Base-by-base conservation (phyloP, 371 early-diverging fungal species). In the Mucor lusitanicus region DNA sequence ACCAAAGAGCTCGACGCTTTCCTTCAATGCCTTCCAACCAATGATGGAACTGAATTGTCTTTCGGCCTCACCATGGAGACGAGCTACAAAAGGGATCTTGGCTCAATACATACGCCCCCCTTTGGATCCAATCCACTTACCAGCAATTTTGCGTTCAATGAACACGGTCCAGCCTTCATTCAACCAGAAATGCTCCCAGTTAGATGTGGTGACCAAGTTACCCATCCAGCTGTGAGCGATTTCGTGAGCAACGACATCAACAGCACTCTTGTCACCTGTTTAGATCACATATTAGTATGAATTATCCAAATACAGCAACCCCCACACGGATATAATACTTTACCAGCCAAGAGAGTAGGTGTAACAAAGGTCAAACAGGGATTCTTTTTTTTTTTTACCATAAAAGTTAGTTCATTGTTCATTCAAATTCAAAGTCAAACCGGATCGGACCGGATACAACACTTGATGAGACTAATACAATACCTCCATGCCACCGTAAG, bases 201-300 rank as follows among this genome's bases (percentile, higher is more conserved):
- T 93, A 54, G 84, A 77, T 33, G 92, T 91, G 5, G 98, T 97
- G 37, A 97, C 98, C 67, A 97, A 78, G 78, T 98, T 98, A 48
- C 99, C 99, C 85, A 93, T 94, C 97, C 97, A 98, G 78, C 92
- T 93, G 82, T 99, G 99, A 37, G 96, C 85, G 71, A 97, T 92
- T 76, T 99, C 99, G 78, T 99, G 99, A n/a, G 95, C 95, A 40
- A 98, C 91, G n/a, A 99, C 97, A 79, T 98, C 97, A 5, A 95
- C 95, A 57, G 96, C 86, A 55, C 95, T 94, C 50, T 93, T 88
- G 75, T 99, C 99, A 66, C 84, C 79, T 79, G 64, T n/a, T n/a
- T 3, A 50, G 33, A 46, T n/a, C 39, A 28, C 1, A 23, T 46
- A 4, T 44, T 15, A 42, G 39, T 67, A 60, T 32, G 33, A 37